Evolutionary conservation across 2,329 filamentous ascomycete species (phyloP).

Genomic region (Ophiostoma montium): DNA sequence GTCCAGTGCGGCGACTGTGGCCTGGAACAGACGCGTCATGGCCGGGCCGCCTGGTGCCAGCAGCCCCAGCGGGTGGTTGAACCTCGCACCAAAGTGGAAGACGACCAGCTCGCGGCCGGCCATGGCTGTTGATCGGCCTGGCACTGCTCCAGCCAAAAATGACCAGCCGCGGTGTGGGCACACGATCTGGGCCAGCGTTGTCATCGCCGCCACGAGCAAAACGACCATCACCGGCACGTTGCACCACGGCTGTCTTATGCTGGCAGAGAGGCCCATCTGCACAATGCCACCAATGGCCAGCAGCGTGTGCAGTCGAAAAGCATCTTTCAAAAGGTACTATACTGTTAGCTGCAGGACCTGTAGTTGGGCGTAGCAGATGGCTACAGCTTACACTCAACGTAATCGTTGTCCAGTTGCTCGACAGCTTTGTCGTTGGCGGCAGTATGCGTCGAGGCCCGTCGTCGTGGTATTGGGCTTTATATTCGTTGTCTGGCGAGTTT

Average conservation of each 20-base stretch:
- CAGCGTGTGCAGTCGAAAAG: conserved; percentile 21
- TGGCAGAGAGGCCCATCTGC: conserved; percentile 21
- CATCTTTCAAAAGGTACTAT: conserved; percentile 20
- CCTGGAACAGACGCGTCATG: conserved; percentile 23
- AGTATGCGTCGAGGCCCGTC: background rate
- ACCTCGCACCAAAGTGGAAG: conserved; percentile 30
- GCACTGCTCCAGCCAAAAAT: conserved; percentile 17
- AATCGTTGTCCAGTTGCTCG: background rate
- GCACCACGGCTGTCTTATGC: conserved; percentile 23
- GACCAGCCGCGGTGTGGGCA: conserved; percentile 2
- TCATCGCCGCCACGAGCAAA: conserved; percentile 19
- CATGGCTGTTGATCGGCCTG: conserved; percentile 18
- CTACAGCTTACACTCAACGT: background rate
- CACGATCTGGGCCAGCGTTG: conserved; percentile 17
- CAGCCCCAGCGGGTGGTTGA: conserved; percentile 35
- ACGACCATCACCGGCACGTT: conserved; percentile 20
- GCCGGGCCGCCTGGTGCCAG: conserved; percentile 30
- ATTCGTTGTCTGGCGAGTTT: background rate
- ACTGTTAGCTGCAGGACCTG: background rate
- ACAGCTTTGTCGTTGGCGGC: background rate
- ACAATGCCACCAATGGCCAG: conserved; percentile 21
- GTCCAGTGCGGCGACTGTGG: conserved; percentile 23
- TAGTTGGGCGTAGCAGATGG: background rate
- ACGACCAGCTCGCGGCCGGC: conserved; percentile 15
- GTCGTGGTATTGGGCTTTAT: background rate